Evolutionary conservation across 129 eudicot species (phyloP), one percentile per base, ranked within the genome.

Genomic region (Artemisia argyi): DNA sequence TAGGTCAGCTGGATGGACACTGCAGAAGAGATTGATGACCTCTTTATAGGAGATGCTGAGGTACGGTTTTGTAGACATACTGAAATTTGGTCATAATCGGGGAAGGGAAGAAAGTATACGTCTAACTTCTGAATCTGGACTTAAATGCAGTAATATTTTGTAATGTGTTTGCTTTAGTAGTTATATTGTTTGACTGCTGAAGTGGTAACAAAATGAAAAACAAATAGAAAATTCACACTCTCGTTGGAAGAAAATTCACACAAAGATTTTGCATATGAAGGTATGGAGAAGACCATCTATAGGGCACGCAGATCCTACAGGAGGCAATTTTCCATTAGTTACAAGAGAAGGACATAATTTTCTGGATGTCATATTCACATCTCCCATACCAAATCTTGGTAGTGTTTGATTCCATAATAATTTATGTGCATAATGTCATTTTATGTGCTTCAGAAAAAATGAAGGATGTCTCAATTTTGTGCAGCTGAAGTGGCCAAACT

Each of bases 251-350:
- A 59, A 65, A 68, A 58, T 57, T 76, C 2, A 39, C 44, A 16
- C 8, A 11, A 32, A 2, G 11, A 9, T 66, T 61, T 44, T 72
- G 68, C 75, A 58, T 66, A 52, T 65, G 51, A 47, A 87, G 93
- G 93, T 87, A 16, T 87, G 93, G 93, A 84, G 93, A 77, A 87
- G 93, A 82, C 65, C 93, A 60, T 69, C 89, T 68, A 69, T 82
- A 16, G 93, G 93, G 71, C 75, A 87, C 74, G 87, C 93, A 5
- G 93, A 71, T 67, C 93, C 93, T 7, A 60, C 80, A 5, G 93
- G 93, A 35, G 93, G 89, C 14, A 80, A 87, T 32, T 87, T 79
- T 61, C 93, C 89, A 42, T 67, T 87, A 16, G 79, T 87, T 55
- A 87, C 93, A 17, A 62, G 74, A 76, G 87, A 81, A 70, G 89